phyloP scores from a whole-genome alignment of 1,284 basidiomycete genomes.

The Papiliotrema fonsecae region DNA sequence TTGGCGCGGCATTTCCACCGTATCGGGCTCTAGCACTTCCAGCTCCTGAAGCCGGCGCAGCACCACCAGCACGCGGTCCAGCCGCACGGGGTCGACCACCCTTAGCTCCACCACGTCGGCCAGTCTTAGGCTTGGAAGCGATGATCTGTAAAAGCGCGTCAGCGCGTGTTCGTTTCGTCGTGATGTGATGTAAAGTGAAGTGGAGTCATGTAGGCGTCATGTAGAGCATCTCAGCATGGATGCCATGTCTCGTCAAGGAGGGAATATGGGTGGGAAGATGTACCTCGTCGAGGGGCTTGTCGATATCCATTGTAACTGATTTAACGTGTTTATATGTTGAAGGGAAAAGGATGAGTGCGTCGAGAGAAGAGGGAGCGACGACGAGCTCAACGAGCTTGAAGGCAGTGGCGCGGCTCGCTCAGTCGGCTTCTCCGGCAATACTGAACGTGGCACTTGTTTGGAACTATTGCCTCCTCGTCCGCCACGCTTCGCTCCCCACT shows the following conservation, averaged over 20 bases:
- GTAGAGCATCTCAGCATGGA: constrained; percentile 8
- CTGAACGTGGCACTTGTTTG: no score
- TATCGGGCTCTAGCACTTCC: constrained; percentile 54
- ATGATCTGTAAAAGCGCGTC: constrained; percentile 60
- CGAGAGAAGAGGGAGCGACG: neutral
- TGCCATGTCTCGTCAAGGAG: no score
- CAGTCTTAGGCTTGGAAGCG: constrained; percentile 52
- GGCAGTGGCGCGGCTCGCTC: no score
- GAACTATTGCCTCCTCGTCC: no score
- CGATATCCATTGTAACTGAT: constrained; percentile 50
- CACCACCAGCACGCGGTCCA: constrained; percentile 11
- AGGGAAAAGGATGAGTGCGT: neutral
- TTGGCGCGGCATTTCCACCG: constrained; percentile 31
- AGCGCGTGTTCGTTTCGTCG: no score
- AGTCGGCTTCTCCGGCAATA: no score
- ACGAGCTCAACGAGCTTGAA: no score
- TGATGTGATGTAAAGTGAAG: constrained; percentile 10
- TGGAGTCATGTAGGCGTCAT: constrained; percentile 6
- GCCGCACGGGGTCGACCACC: constrained; percentile 29
- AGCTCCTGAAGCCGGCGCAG: constrained; percentile 13
- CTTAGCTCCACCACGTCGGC: constrained; percentile 52
- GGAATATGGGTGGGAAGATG: no score
- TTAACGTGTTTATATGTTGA: neutral
- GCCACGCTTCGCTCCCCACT: no score
- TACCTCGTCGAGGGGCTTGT: constrained; percentile 87